Conservation (phyloP, 2,329 filamentous ascomycete genomes). For the Cucurbitaria berberidis region DNA sequence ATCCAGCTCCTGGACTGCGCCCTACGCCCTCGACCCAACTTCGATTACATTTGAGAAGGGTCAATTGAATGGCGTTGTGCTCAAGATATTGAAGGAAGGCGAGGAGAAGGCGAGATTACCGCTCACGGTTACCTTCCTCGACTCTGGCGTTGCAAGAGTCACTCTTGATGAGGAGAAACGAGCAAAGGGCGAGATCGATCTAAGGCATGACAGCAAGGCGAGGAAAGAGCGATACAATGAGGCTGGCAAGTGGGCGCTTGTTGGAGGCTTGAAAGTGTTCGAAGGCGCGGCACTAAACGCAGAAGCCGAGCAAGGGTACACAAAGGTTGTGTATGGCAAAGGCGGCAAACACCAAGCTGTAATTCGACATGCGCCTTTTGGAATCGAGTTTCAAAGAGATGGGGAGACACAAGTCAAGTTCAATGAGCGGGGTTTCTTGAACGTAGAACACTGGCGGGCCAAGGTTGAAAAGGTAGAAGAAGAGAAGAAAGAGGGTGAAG, state of each 20-base stretch:
- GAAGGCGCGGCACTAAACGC: constrained; percentile 71
- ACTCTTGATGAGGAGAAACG: constrained; percentile 91
- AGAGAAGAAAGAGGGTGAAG: constrained; percentile 58
- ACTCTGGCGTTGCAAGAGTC: constrained; percentile 86
- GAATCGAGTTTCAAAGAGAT: constrained; percentile 84
- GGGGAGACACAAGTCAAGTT: constrained; percentile 82
- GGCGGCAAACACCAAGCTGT: constrained; percentile 78
- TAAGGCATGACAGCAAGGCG: constrained; percentile 81
- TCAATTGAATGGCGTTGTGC: constrained; percentile 76
- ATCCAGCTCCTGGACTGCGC: constrained; percentile 74
- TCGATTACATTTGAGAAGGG: constrained; percentile 80
- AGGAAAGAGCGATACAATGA: constrained; percentile 96
- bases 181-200: constrained; percentile 83
- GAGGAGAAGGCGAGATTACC: constrained; percentile 78
- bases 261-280: constrained; percentile 78
- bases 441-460: constrained; percentile 92
- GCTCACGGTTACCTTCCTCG: constrained; percentile 83
- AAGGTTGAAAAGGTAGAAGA: constrained; percentile 71
- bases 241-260: constrained; percentile 82
- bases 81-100: constrained; percentile 74
- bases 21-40: constrained; percentile 76
- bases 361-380: constrained; percentile 82
- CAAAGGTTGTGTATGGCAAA: constrained; percentile 78
- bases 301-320: constrained; percentile 71
- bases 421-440: constrained; percentile 88